These are phyloP conservation scores for Hypoxylon sp. DNA, from an alignment of 2,329 filamentous ascomycete genomes.

Conservation along the genomic window DNA sequence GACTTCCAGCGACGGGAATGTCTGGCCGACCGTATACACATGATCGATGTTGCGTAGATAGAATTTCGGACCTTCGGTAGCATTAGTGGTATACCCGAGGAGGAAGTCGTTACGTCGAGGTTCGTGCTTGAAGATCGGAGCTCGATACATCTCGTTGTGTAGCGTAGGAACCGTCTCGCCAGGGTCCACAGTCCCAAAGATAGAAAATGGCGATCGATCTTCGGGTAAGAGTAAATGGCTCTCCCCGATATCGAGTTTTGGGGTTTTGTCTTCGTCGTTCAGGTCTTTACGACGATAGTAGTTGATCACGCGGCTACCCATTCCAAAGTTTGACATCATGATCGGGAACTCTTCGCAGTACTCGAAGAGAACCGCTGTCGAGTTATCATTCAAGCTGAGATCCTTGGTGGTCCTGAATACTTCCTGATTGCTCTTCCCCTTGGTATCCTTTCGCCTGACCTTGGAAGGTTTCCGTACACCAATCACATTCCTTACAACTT, in stretches of 20 bases:
- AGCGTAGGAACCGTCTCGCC: constrained; percentile 91
- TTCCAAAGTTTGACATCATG: constrained; percentile 94
- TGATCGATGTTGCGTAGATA: constrained; percentile 92
- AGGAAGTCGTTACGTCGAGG: constrained; percentile 86
- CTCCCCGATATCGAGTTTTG: constrained; percentile 88
- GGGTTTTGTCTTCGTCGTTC: constrained; percentile 77
- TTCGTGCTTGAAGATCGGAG: constrained; percentile 90
- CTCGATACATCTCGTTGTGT: constrained; percentile 95
- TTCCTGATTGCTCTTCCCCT: constrained; percentile 80
- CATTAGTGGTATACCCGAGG: constrained; percentile 83
- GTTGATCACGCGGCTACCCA: constrained; percentile 96
- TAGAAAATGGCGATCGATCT: constrained; percentile 94
- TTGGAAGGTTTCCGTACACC: constrained; percentile 65
- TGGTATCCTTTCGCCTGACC: constrained; percentile 84
- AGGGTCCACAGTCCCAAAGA: constrained; percentile 92
- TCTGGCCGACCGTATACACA: constrained; percentile 89
- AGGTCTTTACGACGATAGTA: constrained; percentile 91
- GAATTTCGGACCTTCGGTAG: constrained; percentile 80
- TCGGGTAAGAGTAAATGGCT: constrained; percentile 88
- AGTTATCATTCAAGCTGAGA: constrained; percentile 88
- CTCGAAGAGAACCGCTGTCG: constrained; percentile 87
- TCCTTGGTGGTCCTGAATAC: constrained; percentile 85
- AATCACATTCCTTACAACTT: constrained; percentile 51
- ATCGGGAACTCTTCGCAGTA: constrained; percentile 95
- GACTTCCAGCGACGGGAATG: constrained; percentile 91